These are phyloP conservation scores for Dianthus caryophyllus DNA, from an alignment of 148 eudicot genomes.

Conservation along the genomic window DNA sequence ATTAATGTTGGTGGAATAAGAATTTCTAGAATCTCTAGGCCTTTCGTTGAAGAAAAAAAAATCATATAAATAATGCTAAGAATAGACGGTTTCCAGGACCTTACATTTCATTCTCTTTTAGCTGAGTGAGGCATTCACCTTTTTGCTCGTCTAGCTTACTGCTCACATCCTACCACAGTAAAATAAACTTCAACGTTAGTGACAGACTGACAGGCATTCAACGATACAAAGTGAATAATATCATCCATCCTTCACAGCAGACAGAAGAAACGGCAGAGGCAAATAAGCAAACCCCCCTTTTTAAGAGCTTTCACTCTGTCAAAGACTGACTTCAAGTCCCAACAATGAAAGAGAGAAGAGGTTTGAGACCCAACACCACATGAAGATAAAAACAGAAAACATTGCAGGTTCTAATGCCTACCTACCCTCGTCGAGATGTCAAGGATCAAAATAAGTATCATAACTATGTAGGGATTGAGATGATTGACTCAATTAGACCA, in stretches of 20 bases:
- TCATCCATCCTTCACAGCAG: neutral
- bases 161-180: constrained; percentile 68
- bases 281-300: neutral
- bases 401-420: no score
- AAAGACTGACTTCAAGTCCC: neutral
- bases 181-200: neutral
- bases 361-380: no score
- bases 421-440: no score
- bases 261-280: constrained; percentile 1
- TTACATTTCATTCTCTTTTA: constrained; percentile 95
- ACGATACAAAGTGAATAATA: constrained; percentile 7
- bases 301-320: neutral
- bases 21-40: no score
- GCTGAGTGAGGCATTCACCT: constrained; percentile 77
- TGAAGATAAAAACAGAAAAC: no score
- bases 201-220: no score
- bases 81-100: constrained; percentile 23
- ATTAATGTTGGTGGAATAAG: no score
- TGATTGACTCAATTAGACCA: no score
- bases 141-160: constrained; percentile 87
- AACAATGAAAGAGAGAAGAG: no score
- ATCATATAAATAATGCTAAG: neutral
- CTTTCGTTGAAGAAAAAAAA: neutral
- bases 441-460: no score
- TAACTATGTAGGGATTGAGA: no score